Conservation (phyloP, 2,329 filamentous ascomycete genomes). For the Fusarium lateritium region DNA sequence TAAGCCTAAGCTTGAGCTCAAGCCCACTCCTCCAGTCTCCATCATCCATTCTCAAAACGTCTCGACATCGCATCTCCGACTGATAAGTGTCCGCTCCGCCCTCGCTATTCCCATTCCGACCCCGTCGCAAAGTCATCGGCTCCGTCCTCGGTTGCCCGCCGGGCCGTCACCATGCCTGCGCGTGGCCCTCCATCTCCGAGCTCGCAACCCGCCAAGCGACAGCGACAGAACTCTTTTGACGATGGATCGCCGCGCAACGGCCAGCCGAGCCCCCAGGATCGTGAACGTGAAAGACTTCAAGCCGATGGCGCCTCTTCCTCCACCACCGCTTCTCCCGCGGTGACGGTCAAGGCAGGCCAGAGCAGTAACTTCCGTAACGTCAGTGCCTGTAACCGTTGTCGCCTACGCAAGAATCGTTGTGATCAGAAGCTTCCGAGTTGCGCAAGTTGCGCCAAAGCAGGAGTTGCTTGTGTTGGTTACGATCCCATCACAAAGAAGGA, state of each 20-base stretch:
- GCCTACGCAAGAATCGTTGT: conserved; percentile 93
- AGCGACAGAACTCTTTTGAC: conserved; percentile 67
- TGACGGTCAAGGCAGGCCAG: conserved; percentile 64
- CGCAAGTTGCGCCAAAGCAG: conserved; percentile 92
- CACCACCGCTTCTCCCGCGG: conserved; percentile 45
- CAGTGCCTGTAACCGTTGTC: conserved; percentile 93
- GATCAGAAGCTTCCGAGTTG: conserved; percentile 94
- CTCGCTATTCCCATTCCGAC: conserved; percentile 13
- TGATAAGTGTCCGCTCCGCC: conserved; percentile 16
- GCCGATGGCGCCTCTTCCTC: conserved; percentile 53
- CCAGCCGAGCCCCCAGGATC: conserved; percentile 46
- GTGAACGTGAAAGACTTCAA: conserved; percentile 45
- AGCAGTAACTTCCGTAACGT: conserved; percentile 86
- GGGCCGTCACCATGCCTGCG: conserved; percentile 54
- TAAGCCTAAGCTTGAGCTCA: conserved; percentile 27
- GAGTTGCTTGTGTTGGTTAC: conserved; percentile 92
- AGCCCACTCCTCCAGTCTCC: conserved; percentile 29
- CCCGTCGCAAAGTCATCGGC: conserved; percentile 40
- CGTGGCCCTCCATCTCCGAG: conserved; percentile 68
- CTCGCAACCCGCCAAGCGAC: conserved; percentile 70
- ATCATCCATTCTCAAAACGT: conserved; percentile 32
- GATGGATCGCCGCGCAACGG: conserved; percentile 59
- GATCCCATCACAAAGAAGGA: conserved; percentile 97
- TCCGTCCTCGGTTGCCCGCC: conserved; percentile 46
- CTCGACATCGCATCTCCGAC: conserved; percentile 15